phyloP scores from a whole-genome alignment of 139 green algal genomes.

The Chlamydomonas sphaeroides region DNA sequence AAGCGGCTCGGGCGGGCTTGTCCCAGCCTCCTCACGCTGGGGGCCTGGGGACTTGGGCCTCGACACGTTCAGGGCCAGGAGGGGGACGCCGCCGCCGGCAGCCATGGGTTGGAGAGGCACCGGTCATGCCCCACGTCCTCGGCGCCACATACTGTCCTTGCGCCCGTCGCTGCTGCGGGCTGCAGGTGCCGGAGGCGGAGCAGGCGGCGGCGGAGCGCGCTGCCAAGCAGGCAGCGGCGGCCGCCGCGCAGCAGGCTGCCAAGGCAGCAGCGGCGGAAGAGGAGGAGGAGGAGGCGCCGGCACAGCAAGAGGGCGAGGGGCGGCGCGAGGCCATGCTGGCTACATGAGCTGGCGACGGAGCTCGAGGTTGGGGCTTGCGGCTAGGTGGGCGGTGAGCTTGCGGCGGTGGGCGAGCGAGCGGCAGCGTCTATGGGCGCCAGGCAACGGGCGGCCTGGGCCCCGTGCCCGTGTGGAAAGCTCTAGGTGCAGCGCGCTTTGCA shows the following conservation, averaged over 20 bases:
- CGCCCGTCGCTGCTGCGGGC: not conserved
- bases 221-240: no score
- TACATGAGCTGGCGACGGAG: not conserved
- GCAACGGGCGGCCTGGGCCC: no score
- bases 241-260: not conserved
- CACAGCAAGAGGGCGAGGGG: no score
- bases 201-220: not conserved
- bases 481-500: no score
- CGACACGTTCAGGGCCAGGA: no score
- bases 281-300: slow-evolving; percentile 25
- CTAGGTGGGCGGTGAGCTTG: no score
- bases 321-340: slow-evolving; percentile 15
- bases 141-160: not conserved
- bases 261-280: not conserved
- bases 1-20: not conserved
- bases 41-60: not conserved
- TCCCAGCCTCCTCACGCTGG: no score
- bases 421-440: no score
- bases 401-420: no score
- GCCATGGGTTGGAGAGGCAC: not conserved
- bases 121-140: not conserved
- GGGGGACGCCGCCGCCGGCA: no score
- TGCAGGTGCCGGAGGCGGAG: slow-evolving; percentile 13
- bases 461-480: no score
- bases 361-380: no score